Evolutionary conservation across 352 stramenopile species (phyloP), one percentile per base, ranked within the genome.

Genomic region (Globisporangium paroecandrum): DNA sequence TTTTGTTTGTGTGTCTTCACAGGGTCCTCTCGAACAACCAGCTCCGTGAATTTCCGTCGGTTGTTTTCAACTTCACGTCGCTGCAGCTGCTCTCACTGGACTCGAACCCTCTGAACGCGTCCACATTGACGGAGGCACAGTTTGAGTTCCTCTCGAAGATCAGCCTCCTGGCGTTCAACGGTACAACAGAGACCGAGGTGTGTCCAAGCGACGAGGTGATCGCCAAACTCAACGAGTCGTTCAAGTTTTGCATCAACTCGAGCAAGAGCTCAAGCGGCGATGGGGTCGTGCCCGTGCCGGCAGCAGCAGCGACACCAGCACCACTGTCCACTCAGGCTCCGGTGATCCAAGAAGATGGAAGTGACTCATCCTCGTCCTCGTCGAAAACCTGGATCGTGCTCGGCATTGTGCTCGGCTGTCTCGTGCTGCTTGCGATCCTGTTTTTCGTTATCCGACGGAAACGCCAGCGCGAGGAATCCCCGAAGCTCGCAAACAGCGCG

Each of bases 101-200:
- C 10, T 34, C 58, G 43, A 93, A 93, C 53, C 81, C 82, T 9
- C 73, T 91, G 32, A 86, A 85, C 63, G 74, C 80, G 24, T 85
- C 78, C 20, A 58, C 61, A 15, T 65, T 93, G 41, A 83, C 79
- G 53, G 67, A 32, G 13, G 65, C 73, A 10, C 75, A 93, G 62
- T 84, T 91, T 18, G 66, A 64, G 20, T 86, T 89, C 46, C 75
- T 93, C n/a, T 72, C 85, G 1, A 73, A 68, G n/a, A 70, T 93
- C 54, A 24, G 41, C 2, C 68, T 76, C 12, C 80, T 93, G 62
- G 72, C 68, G 9, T 77, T 93, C 59, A 79, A 89, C 38, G 78
- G 79, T 18, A 72, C 69, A 24, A 89, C 78, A 15, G 75, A 76
- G 58, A 89, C 82, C 57, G 77, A 68, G 22, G 76, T 74, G 46